These are phyloP conservation scores for Macrocybe gigantea DNA, from an alignment of 768 basidiomycete species.

Conservation along the genomic window DNA sequence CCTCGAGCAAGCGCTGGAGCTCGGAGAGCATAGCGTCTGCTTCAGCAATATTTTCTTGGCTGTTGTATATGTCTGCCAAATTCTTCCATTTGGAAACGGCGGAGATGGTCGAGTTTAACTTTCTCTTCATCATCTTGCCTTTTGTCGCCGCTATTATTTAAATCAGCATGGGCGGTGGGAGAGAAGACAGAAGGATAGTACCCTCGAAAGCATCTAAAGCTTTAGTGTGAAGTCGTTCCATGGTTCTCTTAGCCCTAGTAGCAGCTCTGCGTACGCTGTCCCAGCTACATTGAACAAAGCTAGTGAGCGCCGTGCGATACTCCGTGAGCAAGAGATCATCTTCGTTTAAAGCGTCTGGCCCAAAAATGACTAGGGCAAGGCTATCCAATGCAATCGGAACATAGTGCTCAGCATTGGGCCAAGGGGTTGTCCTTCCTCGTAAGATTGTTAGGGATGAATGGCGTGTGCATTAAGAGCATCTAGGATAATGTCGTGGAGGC, in stretches of 20 bases:
- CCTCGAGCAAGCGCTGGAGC: too few relatives aligned
- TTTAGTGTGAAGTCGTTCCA: background rate
- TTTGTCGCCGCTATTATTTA: background rate
- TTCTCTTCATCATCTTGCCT: background rate
- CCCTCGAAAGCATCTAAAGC: constrained; percentile 5
- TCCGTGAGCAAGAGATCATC: background rate
- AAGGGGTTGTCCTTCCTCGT: background rate
- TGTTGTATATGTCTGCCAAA: background rate
- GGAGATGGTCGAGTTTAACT: background rate
- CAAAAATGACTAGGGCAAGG: constrained; percentile 6
- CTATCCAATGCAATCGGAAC: constrained; percentile 5
- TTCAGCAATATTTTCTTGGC: background rate
- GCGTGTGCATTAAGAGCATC: constrained; percentile 3
- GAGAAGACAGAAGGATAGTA: background rate
- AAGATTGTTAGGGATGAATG: constrained; percentile 10
- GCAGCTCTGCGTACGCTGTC: background rate
- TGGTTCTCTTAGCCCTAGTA: background rate
- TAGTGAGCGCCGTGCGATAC: background rate
- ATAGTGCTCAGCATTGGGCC: constrained; percentile 7
- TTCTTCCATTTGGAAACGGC: background rate
- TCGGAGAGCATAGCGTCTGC: background rate
- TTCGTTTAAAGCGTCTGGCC: constrained; percentile 2
- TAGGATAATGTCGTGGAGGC: constrained; percentile 10
- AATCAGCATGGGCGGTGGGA: background rate
- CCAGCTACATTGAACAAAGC: constrained; percentile 3